phyloP scores from a whole-genome alignment of 78 protist genomes.

The slime mould (Dictyostelium discoideum) region dicty_2.7 NC_007088.5:5682501-5683000 shows the following conservation, averaged over 20 bases:
- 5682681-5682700: no score
- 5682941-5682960: conserved; percentile 49
- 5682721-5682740: not conserved
- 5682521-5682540: not conserved
- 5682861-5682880: conserved; percentile 52
- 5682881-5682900: conserved; percentile 19
- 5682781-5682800: conserved; percentile 34
- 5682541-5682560: not conserved
- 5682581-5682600: conserved; percentile 3
- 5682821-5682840: conserved; percentile 6
- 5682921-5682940: conserved; percentile 7
- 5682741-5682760: not conserved
- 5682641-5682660: conserved; percentile 5
- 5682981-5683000: conserved; percentile 34
- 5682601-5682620: conserved; percentile 4
- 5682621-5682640: conserved; percentile 43
- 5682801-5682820: conserved; percentile 32
- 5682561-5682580: conserved; percentile 13
- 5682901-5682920: conserved; percentile 37
- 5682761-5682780: conserved; percentile 57
- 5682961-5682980: conserved; percentile 58
- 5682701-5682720: not conserved
- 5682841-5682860: conserved; percentile 24
- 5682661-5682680: no score
- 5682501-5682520: conserved; percentile 9